Percentiles rank a stretch among this genome's conserved stretches.
Conservation (phyloP, 2,329 filamentous ascomycete species). For the Arthrobotrys pseudoclavata region DNA sequence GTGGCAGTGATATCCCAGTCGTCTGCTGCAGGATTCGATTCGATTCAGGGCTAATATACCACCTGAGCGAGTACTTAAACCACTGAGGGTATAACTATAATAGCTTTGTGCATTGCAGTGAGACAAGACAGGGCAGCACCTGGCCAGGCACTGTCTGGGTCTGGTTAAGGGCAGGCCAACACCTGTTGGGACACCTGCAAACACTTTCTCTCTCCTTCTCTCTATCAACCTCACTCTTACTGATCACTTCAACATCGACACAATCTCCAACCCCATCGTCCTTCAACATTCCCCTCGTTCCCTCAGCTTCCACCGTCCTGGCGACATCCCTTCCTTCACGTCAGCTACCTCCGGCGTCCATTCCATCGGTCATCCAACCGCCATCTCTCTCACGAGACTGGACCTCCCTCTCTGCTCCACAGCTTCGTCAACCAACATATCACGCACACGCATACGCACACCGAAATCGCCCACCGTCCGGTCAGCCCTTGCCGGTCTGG, state of each 20-base stretch:
- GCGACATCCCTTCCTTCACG: constrained; percentile 7
- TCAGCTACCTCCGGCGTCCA: too few species aligned
- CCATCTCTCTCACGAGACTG: constrained; percentile 1
- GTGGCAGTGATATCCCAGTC: too few species aligned
- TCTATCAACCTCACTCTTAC: constrained; percentile 17
- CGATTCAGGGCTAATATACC: too few species aligned
- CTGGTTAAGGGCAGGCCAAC: background rate
- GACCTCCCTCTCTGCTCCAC: constrained; percentile 6
- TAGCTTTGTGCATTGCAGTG: background rate
- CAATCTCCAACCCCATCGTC: constrained; percentile 13
- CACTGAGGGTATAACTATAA: too few species aligned
- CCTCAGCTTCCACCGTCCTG: constrained; percentile 30
- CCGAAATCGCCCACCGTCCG: background rate
- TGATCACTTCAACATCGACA: constrained; percentile 1
- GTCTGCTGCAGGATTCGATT: too few species aligned
- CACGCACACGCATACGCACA: background rate
- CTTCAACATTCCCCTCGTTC: background rate
- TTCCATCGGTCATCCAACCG: too few species aligned
- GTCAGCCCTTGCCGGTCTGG: constrained; percentile 1
- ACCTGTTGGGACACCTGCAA: background rate
- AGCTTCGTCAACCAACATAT: constrained; percentile 13
- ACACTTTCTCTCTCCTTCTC: constrained; percentile 5
- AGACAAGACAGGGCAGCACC: constrained; percentile 6
- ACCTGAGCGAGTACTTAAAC: too few species aligned
- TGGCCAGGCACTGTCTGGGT: background rate